phyloP scores from a whole-genome alignment of 2,329 filamentous ascomycete genomes.

The Bipolaris cookei region DNA sequence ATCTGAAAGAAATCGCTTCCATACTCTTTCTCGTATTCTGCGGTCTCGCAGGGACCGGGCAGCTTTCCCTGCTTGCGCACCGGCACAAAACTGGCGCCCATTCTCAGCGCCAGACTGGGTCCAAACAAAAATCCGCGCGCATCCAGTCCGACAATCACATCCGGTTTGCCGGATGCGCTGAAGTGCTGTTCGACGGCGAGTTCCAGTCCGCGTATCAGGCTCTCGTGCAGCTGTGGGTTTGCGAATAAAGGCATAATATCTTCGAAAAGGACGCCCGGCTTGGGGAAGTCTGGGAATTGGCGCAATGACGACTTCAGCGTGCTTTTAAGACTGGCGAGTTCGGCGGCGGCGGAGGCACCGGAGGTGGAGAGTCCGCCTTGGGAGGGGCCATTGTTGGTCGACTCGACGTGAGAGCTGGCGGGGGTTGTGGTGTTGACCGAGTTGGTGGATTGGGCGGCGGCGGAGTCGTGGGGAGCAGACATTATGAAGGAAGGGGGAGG shows the following conservation, averaged over 20 bases:
- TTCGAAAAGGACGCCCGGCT: constrained; percentile 91
- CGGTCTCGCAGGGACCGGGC: constrained; percentile 84
- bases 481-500: constrained; percentile 38
- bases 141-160: constrained; percentile 92
- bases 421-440: constrained; percentile 29
- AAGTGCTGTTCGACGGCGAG: constrained; percentile 75
- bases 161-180: constrained; percentile 63
- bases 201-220: constrained; percentile 83
- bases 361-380: constrained; percentile 57
- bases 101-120: constrained; percentile 80
- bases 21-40: constrained; percentile 93
- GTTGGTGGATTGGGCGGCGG: constrained; percentile 25
- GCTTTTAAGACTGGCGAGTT: constrained; percentile 65
- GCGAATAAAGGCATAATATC: constrained; percentile 98
- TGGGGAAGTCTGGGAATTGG: constrained; percentile 90
- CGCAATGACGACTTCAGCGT: constrained; percentile 75
- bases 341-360: constrained; percentile 57
- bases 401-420: constrained; percentile 27
- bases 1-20: constrained; percentile 96
- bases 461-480: constrained; percentile 36
- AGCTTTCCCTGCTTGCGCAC: constrained; percentile 96
- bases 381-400: constrained; percentile 50
- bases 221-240: constrained; percentile 72
- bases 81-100: constrained; percentile 87
- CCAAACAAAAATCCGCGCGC: constrained; percentile 96